Base-by-base conservation (phyloP, 2,329 filamentous ascomycete genomes). In the Emmonsia crescens region DNA sequence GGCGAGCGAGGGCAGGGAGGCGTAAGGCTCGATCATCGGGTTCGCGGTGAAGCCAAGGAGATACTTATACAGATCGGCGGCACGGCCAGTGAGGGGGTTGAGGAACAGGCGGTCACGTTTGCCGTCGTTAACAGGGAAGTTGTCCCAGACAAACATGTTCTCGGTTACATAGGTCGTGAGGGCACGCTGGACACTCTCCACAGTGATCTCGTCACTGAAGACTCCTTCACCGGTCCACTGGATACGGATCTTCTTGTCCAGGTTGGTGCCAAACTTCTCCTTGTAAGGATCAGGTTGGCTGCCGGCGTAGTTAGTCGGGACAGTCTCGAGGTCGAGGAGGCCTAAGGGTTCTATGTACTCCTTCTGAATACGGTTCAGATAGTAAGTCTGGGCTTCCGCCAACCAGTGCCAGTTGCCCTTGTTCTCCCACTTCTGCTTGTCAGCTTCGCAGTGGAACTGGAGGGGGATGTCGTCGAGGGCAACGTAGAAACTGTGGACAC, bases 141-240 rank as follows among this genome's bases (percentile, higher is more conserved):
- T 68, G 48, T 68, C 66, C 67, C 67, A 68, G 5, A 68, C 12
- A 59, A 62, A 68, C 21, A 68, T 24, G 9, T 68, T 68, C 6
- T 68, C 66, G 12, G 67, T 68, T 16, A 64, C 64, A 8, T 68
- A 68, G 16, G 65, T 68, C 14, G 9, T 14, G 55, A 60, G 60
- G 6, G 67, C 66, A 24, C 52, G 61, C 21, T 65, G 48, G 16
- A 66, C 65, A 49, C 65, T 67, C 8, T 61, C 64, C 27, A 64
- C 63, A 2, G 65, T 68, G 55, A 68, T 67, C 10, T 65, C 44
- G 54, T 64, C 59, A 38, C 65, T 68, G 64, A 68, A 68, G 14
- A 68, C 62, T 10, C 65, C 67, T 60, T 68, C 67, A 36, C 67
- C 67, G 5, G 67, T 68, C 67, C 67, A 68, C 16, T 68, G 66